Percentiles rank a stretch among this genome's conserved stretches.
Conservation (phyloP, 176 grass and related monocot species). For the Raddia distichophylla region DNA sequence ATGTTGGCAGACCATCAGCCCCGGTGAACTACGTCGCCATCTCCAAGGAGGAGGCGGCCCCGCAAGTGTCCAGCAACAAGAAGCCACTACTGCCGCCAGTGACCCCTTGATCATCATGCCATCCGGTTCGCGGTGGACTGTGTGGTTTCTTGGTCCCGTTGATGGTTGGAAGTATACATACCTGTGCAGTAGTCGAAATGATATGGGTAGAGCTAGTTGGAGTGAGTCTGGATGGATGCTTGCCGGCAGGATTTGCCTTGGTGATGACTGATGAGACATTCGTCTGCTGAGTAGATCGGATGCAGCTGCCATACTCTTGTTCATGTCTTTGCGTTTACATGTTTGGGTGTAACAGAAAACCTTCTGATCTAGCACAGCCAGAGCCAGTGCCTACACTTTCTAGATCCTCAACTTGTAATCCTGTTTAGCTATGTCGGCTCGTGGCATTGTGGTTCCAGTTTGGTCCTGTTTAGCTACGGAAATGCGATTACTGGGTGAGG, state of each 20-base stretch:
- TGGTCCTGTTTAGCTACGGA: too few species aligned
- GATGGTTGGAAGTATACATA: constrained; percentile 17
- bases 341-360: too few species aligned
- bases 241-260: neutral
- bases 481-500: too few species aligned
- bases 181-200: constrained; percentile 43
- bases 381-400: too few species aligned
- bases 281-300: neutral
- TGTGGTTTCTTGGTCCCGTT: neutral
- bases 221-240: constrained; percentile 9
- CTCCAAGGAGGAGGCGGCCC: constrained; percentile 61
- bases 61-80: constrained; percentile 53
- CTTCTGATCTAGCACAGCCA: too few species aligned
- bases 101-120: constrained; percentile 39
- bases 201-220: constrained; percentile 27
- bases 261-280: constrained; percentile 8
- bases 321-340: too few species aligned
- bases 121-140: neutral
- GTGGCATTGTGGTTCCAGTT: too few species aligned
- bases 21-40: constrained; percentile 80
- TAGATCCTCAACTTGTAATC: too few species aligned
- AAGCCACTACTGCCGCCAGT: constrained; percentile 25
- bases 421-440: too few species aligned
- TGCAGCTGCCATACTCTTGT: neutral
- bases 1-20: constrained; percentile 47